A percentile compares a stretch with the other conserved stretches of the same genome.
These are phyloP conservation scores for Tinospora cordifolia DNA, from an alignment of 164 flowering plant species.

Conservation along the genomic window DNA sequence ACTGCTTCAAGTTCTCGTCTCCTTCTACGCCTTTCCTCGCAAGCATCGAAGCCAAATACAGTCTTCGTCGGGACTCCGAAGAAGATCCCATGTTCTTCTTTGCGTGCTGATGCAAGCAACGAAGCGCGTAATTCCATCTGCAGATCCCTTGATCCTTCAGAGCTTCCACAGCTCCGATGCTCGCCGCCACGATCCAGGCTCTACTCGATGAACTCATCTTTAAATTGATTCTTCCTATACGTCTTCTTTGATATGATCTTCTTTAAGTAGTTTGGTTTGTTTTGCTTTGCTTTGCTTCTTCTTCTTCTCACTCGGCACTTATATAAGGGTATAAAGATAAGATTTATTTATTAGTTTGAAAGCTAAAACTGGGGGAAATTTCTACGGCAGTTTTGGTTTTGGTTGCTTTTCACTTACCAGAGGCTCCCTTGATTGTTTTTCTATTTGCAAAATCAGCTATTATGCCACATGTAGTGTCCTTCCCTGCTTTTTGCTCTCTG, in stretches of 20 bases:
- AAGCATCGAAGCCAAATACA: background rate
- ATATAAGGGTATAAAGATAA: too few relatives aligned
- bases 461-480: too few relatives aligned
- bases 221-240: background rate
- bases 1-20: background rate
- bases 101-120: slow-evolving; percentile 10
- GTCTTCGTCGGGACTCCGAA: slow-evolving; percentile 12
- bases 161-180: slow-evolving; percentile 18
- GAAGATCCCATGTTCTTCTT: slow-evolving; percentile 8
- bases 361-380: too few relatives aligned
- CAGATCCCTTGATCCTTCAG: slow-evolving; percentile 23
- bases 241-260: background rate
- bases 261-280: too few relatives aligned
- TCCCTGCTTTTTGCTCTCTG: too few relatives aligned
- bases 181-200: slow-evolving; percentile 12
- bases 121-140: slow-evolving; percentile 19
- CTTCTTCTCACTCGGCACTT: too few relatives aligned
- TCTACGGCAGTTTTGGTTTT: too few relatives aligned
- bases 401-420: too few relatives aligned
- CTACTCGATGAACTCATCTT: slow-evolving; percentile 5
- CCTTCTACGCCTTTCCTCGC: background rate
- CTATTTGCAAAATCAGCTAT: too few relatives aligned
- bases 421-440: too few relatives aligned
- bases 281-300: too few relatives aligned
- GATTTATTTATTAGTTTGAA: too few relatives aligned